Percentiles rank a stretch among this genome's conserved stretches.
Conservation (phyloP, 495 filamentous ascomycete genomes). For the Neurospora cerealis region DNA sequence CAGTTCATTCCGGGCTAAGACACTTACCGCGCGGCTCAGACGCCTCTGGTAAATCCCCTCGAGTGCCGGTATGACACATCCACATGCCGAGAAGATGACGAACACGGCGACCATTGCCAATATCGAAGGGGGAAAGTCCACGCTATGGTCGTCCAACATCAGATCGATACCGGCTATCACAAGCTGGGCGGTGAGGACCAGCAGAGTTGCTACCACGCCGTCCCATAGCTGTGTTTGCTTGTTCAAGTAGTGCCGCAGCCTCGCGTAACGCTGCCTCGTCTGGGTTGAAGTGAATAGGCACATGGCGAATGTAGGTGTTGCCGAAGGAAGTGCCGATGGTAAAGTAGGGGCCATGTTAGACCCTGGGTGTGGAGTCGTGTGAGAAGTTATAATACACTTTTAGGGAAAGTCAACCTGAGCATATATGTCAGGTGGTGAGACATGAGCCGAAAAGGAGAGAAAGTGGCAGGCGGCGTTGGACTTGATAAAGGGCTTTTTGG, state of each 20-base stretch:
- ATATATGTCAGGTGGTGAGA: constrained; percentile 22
- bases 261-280: neutral
- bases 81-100: constrained; percentile 1
- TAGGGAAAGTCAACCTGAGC: neutral
- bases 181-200: constrained; percentile 15
- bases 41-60: constrained; percentile 24
- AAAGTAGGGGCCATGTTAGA: constrained; percentile 3
- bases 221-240: constrained; percentile 1
- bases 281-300: neutral
- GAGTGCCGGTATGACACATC: constrained; percentile 4
- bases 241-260: neutral
- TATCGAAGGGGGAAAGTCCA: constrained; percentile 23
- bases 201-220: constrained; percentile 10
- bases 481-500: constrained; percentile 14
- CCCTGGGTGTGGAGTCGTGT: neutral
- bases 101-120: constrained; percentile 23
- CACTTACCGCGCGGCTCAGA: constrained; percentile 26
- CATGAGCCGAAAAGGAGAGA: constrained; percentile 8
- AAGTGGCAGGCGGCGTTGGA: constrained; percentile 10
- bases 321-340: neutral
- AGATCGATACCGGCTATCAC: constrained; percentile 17
- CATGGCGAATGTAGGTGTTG: neutral
- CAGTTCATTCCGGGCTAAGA: neutral
- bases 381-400: neutral
- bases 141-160: constrained; percentile 5